Evolutionary conservation across 371 early-diverging fungal species (phyloP), one percentile per base, ranked within the genome.

Genomic region (Parasitella parasitica): DNA sequence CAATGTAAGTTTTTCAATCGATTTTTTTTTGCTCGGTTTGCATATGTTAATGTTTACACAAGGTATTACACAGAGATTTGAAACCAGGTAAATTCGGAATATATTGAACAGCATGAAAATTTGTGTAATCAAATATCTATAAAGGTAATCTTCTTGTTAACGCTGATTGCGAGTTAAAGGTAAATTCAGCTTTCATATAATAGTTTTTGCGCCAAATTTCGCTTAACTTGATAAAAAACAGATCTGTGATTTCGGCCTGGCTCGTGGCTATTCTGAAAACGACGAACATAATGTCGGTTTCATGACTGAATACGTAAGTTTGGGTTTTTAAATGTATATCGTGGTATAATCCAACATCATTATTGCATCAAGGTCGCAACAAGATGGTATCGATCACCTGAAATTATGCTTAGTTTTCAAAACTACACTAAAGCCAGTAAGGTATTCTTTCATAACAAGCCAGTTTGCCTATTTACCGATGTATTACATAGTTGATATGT

Each of bases 351-450:
- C 24, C 12, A 9, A 12, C 24, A 24, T 22, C 20, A 46, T n/a
- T n/a, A n/a, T n/a, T n/a, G n/a, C n/a, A n/a, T n/a, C n/a, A n/a
- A n/a, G 46, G 46, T 46, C 13, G 94, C 98, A 43, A 99, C 99
- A 0, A 84, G 99, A 64, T 99, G 99, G 99, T 99, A 99, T 76
- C 86, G 99, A 64, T 93, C 99, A 11, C 99, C 99, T 26, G 99
- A 99, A 75, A 93, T 99, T 59, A 96, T 99, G 91, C 79, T 99
- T 38, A 94, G 94, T 56, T 92, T 93, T 76, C 89, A 92, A 65
- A 88, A 84, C 54, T 99, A 99, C 78, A 94, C 94, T 41, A 95
- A 95, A 85, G 96, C 97, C 39, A 95, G 93, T 93, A 85, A 69
- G 88, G 86, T 26, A 9, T 18, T 48, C 28, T 35, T 8, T 37